Percentiles rank a stretch among this genome's conserved stretches.
Evolutionary conservation across 495 filamentous ascomycete species (phyloP).

Genomic region (Aspergillus olivimuriae): DNA sequence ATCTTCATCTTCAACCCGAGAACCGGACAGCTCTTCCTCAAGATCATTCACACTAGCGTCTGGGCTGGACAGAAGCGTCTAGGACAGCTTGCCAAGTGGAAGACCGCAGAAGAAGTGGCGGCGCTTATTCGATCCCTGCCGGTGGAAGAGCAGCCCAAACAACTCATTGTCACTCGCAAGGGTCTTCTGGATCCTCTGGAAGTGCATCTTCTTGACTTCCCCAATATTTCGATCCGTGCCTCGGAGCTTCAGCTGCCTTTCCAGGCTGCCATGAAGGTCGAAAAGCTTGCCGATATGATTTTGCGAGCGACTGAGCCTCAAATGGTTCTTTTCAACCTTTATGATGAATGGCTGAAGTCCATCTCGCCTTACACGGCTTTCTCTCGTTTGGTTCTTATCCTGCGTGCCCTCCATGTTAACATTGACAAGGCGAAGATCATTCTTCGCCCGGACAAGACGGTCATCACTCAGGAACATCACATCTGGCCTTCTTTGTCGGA

Average conservation of each 20-base stretch:
- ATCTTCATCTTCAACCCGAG: slow-evolving; percentile 99
- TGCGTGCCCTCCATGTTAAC: slow-evolving; percentile 95
- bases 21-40: slow-evolving; percentile 95
- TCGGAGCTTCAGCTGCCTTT: slow-evolving; percentile 97
- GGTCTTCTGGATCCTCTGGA: slow-evolving; percentile 96
- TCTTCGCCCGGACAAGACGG: slow-evolving; percentile 93
- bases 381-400: slow-evolving; percentile 89
- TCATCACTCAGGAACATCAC: slow-evolving; percentile 97
- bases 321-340: slow-evolving; percentile 99
- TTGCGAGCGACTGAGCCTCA: slow-evolving; percentile 94
- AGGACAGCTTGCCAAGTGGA: slow-evolving; percentile 98
- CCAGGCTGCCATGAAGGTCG: slow-evolving; percentile 99
- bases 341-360: slow-evolving; percentile 98
- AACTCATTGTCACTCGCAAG: slow-evolving; percentile 97
- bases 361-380: slow-evolving; percentile 99
- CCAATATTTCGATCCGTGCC: slow-evolving; percentile 97
- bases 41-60: slow-evolving; percentile 99
- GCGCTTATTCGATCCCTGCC: slow-evolving; percentile 94
- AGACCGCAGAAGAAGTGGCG: slow-evolving; percentile 99
- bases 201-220: slow-evolving; percentile 96
- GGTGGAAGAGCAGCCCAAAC: slow-evolving; percentile 98
- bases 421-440: slow-evolving; percentile 98
- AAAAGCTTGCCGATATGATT: slow-evolving; percentile 99
- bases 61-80: slow-evolving; percentile 99
- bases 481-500: slow-evolving; percentile 96